Evolutionary conservation across 177 flowering plant species (phyloP), one percentile per base, ranked within the genome.

Genomic region (Tripterygium wilfordii): DNA sequence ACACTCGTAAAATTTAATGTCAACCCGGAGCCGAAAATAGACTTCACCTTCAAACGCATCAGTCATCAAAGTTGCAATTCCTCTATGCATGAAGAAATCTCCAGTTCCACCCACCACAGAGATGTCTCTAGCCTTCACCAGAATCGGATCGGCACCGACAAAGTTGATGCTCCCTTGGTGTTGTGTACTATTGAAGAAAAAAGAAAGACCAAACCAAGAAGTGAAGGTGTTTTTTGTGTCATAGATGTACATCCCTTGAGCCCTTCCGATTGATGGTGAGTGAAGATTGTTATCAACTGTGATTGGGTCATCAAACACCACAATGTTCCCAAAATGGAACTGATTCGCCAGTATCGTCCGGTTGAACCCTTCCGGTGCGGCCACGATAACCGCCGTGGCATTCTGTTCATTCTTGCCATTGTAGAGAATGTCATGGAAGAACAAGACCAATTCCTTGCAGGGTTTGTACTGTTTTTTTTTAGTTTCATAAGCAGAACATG

Each of bases 21-120:
- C 80, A 8, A 68, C 67, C 1, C 62, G 48, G 16, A 85, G 79
- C 22, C 92, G 64, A 38, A 84, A 84, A 46, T 82, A 82, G 0
- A 70, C 72, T 0, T 67, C 77, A 0, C 81, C 88, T 53, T 79
- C 79, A 26, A 65, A 68, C 0, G 82, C 50, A 64, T 85, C 84
- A 0, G 88, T 82, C 56, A 19, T 40, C 8, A 82, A 0, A 2
- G 81, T 79, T 0, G 80, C 88, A 1, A 84, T 40, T 4, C 94
- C 94, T 20, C 85, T 31, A 8, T 66, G 42, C 92, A 84, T 79
- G 79, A 82, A 81, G 68, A 84, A 84, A 48, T 84, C 88, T 2
- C 92, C 84, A 2, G 92, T 84, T 6, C 88, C 92, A 9, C 92
- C 85, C 0, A 79, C 58, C 6, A 81, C 79, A 1, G 86, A 79